These are phyloP conservation scores for Tulasnella sp. DNA, from an alignment of 768 basidiomycete species.

Conservation along the genomic window DNA sequence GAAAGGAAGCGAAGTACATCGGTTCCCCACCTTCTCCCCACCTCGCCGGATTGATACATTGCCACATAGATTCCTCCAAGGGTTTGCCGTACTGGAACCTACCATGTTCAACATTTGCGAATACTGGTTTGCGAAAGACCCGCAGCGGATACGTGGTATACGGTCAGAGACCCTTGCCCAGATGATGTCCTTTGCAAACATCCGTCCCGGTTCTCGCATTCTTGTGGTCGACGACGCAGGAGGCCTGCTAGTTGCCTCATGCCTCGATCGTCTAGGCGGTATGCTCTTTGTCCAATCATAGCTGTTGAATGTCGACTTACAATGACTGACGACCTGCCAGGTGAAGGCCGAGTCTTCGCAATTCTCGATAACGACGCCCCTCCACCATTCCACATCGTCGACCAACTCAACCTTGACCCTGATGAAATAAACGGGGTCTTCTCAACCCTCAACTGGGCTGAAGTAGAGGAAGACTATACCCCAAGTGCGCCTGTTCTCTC, in stretches of 20 bases:
- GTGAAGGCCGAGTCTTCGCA: slow-evolving; percentile 66
- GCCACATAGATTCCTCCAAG: slow-evolving; percentile 60
- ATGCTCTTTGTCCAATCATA: slow-evolving; percentile 19
- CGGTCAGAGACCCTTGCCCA: slow-evolving; percentile 83
- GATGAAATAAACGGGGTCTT: slow-evolving; percentile 41
- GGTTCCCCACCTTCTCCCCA: neutral
- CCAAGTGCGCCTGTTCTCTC: slow-evolving; percentile 47
- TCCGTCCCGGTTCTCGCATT: slow-evolving; percentile 77
- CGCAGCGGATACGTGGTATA: slow-evolving; percentile 63
- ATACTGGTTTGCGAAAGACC: slow-evolving; percentile 80
- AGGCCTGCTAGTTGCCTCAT: slow-evolving; percentile 71
- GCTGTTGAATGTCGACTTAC: neutral
- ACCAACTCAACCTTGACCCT: slow-evolving; percentile 73
- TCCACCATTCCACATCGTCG: slow-evolving; percentile 74
- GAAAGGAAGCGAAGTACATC: slow-evolving; percentile 89
- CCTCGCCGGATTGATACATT: neutral
- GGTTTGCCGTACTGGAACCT: slow-evolving; percentile 77
- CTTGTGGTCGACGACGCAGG: slow-evolving; percentile 86
- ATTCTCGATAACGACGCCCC: slow-evolving; percentile 87
- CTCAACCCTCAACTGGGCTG: slow-evolving; percentile 79
- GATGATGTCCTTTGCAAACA: slow-evolving; percentile 68
- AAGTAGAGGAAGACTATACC: slow-evolving; percentile 61
- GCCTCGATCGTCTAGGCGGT: slow-evolving; percentile 83
- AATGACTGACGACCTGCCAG: slow-evolving; percentile 29
- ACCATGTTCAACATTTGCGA: slow-evolving; percentile 78